Base-by-base conservation (phyloP, 352 stramenopile species). In the Phytophthora citricola region DNA sequence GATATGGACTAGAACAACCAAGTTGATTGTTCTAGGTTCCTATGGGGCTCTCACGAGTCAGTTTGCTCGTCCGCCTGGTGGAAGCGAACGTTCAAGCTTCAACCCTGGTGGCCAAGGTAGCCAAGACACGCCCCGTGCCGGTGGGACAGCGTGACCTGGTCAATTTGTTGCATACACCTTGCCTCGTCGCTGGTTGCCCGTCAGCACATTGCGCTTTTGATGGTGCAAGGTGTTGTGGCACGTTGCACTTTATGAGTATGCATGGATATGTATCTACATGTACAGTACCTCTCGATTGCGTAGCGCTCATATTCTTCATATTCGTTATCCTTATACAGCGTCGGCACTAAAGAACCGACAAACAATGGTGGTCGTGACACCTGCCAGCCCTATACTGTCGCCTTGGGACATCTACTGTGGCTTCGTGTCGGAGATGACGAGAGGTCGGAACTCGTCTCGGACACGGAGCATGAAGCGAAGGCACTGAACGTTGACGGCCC, bases 391-490 rank as follows among this genome's bases (percentile, higher is more conserved):
- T 63, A 58, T 63, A 47, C 49, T 53, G 45, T 54, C 32, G 36
- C 27, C 31, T 64, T 29, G n/a, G 38, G n/a, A 15, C 15, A 40
- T 17, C 57, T 10, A 36, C 59, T 59, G 38, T 58, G 44, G 36
- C 47, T 66, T 32, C 10, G 52, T 15, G 49, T 66, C 56, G 27
- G 58, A 1, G 61, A 75, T n/a, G 29, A 17, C 14, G 56, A 59
- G 15, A 75, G 43, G 14, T 78, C 66, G 11, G 48, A 63, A 17
- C 66, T 73, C 44, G 70, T 69, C 29, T 60, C 63, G 10, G 54
- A 78, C 20, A 70, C 26, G 12, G 65, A 72, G 51, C 56, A 74
- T 36, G 64, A 53, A 15, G 56, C 47, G 52, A 66, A 74, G 12
- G 53, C 69, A 11, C 52, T 70, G 43, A 58, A 51, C 0, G 56